These are phyloP conservation scores for Eragrostis nindensis DNA, from an alignment of 176 grass and related monocot species.

Conservation along the genomic window DNA sequence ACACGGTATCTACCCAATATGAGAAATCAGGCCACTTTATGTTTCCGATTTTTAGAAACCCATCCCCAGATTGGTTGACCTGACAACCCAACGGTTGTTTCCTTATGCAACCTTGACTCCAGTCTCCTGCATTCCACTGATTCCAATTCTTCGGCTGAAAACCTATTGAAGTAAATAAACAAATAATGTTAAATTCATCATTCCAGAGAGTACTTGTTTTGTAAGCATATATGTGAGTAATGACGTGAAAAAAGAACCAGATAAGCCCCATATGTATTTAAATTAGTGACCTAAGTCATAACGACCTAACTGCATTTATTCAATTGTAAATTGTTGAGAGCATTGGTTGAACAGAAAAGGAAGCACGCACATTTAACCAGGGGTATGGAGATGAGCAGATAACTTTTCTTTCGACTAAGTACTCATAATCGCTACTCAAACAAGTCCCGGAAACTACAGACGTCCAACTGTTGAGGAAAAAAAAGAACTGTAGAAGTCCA, in stretches of 20 bases:
- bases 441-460: not conserved
- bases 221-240: constrained; percentile 10
- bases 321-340: not conserved
- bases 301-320: not conserved
- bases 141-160: constrained; percentile 51
- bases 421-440: not conserved
- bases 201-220: not conserved
- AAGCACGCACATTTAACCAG: not conserved
- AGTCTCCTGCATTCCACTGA: constrained; percentile 63
- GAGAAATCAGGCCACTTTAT: constrained; percentile 82
- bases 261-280: not conserved
- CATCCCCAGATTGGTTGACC: constrained; percentile 56
- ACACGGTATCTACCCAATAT: constrained; percentile 42
- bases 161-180: constrained; percentile 48
- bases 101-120: constrained; percentile 76
- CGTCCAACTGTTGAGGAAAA: not conserved
- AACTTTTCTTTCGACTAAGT: not conserved
- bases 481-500: not conserved
- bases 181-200: not conserved
- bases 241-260: constrained; percentile 11
- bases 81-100: constrained; percentile 57
- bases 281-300: constrained; percentile 12
- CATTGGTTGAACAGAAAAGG: not conserved
- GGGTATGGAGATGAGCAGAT: not conserved
- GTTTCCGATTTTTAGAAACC: constrained; percentile 57